Base-by-base conservation (phyloP, 2,329 filamentous ascomycete genomes). In the Colletotrichum lentis region DNA sequence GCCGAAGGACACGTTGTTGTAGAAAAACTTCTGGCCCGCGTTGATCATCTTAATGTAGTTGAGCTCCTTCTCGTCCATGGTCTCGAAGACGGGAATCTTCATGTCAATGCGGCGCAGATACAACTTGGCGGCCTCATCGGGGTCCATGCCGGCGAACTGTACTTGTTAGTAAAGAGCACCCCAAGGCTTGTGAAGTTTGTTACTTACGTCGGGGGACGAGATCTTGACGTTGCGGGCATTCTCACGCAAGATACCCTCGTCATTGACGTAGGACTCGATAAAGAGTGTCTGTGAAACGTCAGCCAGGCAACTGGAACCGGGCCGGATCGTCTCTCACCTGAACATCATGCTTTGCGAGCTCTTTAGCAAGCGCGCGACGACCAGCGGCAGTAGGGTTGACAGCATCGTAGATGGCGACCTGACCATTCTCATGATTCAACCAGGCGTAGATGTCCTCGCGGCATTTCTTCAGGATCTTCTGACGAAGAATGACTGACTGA, bases 21-120 rank as follows among this genome's bases (percentile, higher is more conserved):
- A 95, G 73, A 95, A 91, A 76, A 99, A 91, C 72, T 93, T 90
- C 76, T 95, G 89, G 52, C 96, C 96, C 8, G 96, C 96, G 73
- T 99, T 99, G 77, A 98, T 97, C 95, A 99, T 97, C 83, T 97
- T 97, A 81, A 99, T 95, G 81, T 95, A 99, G 77, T 98, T 97
- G 71, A 99, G 85, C 72, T 98, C 94, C 37, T 86, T 85, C 78
- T 99, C 96, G 74, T 94, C 87, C 94, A 99, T 98, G 1, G 93
- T 97, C 81, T 99, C 94, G 73, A 97, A 99, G 67, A 95, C 90
- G 22, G 96, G 96, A 68, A 99, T 99, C 73, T 96, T 93, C 73
- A 92, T 90, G 71, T 93, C 90, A 76, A 99, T 98, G 58, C 96
- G 90, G 70, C 90, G 88, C 46, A 99, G 86, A 75, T 99, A 99